phyloP scores from a whole-genome alignment of 352 stramenopile species.

The Phytophthora megakarya region DNA sequence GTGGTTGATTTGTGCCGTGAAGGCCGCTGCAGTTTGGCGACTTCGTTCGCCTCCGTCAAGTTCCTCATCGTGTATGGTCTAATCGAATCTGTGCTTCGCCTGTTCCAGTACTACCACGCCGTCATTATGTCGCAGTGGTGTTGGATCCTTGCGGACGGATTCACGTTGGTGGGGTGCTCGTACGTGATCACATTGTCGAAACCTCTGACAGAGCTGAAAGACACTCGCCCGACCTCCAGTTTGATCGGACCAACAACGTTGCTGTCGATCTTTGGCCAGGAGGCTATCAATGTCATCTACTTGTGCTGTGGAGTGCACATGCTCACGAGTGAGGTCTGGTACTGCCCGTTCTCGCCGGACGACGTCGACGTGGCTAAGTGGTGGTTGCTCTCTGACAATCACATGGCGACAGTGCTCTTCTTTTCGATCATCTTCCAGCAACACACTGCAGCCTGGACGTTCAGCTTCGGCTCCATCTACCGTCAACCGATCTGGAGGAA shows the following conservation, averaged over 20 bases:
- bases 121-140: constrained; percentile 76
- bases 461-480: constrained; percentile 52
- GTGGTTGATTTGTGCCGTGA: constrained; percentile 88
- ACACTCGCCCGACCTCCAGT: constrained; percentile 48
- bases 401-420: constrained; percentile 40
- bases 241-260: constrained; percentile 63
- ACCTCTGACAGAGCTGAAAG: constrained; percentile 43
- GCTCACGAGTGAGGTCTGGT: constrained; percentile 42
- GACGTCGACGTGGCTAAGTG: constrained; percentile 46
- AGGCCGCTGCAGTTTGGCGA: constrained; percentile 85
- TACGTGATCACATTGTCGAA: constrained; percentile 78
- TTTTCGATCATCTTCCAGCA: constrained; percentile 43
- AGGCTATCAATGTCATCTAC: constrained; percentile 61
- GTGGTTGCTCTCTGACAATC: constrained; percentile 54
- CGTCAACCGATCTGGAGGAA: constrained; percentile 55
- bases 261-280: constrained; percentile 49
- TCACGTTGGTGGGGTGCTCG: constrained; percentile 68
- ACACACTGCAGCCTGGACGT: constrained; percentile 36
- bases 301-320: constrained; percentile 37
- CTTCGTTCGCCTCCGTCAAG: constrained; percentile 86
- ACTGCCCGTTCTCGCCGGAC: constrained; percentile 49
- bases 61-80: constrained; percentile 91
- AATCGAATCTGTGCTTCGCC: constrained; percentile 63
- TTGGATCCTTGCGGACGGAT: constrained; percentile 74
- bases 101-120: constrained; percentile 71